Conservation (phyloP, 495 filamentous ascomycete genomes). For the Letharia lupina region DNA sequence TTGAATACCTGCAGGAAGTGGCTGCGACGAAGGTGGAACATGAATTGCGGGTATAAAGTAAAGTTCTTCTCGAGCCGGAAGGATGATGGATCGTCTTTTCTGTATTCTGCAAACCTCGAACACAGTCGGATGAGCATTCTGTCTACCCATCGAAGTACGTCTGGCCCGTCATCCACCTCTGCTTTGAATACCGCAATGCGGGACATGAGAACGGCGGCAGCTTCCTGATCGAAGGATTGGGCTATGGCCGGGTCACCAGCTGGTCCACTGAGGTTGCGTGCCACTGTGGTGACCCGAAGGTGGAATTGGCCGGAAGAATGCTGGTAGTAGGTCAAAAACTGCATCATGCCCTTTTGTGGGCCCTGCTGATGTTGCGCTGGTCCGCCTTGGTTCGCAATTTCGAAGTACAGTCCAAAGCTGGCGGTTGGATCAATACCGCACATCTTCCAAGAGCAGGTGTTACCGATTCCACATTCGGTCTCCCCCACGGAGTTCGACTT, state of each 20-base stretch:
- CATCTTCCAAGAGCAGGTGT: constrained; percentile 99
- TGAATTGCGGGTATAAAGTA: constrained; percentile 97
- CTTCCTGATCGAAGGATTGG: constrained; percentile 97
- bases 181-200: constrained; percentile 98
- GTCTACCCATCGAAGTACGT: constrained; percentile 97
- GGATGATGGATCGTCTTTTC: constrained; percentile 95
- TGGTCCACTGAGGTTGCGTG: constrained; percentile 83
- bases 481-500: constrained; percentile 96
- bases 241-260: constrained; percentile 95
- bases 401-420: constrained; percentile 95
- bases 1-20: constrained; percentile 99
- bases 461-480: constrained; percentile 96
- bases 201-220: constrained; percentile 95
- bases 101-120: constrained; percentile 94
- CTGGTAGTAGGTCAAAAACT: constrained; percentile 98
- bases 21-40: constrained; percentile 96
- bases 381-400: constrained; percentile 90
- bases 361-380: constrained; percentile 77
- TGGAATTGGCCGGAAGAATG: constrained; percentile 95
- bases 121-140: constrained; percentile 97
- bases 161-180: constrained; percentile 97
- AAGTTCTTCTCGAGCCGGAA: constrained; percentile 99
- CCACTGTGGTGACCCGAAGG: constrained; percentile 88
- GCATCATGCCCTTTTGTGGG: constrained; percentile 90
- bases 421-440: constrained; percentile 91